These are phyloP conservation scores for Epichloe aotearoae DNA, from an alignment of 2,329 filamentous ascomycete genomes.

Conservation along the genomic window DNA sequence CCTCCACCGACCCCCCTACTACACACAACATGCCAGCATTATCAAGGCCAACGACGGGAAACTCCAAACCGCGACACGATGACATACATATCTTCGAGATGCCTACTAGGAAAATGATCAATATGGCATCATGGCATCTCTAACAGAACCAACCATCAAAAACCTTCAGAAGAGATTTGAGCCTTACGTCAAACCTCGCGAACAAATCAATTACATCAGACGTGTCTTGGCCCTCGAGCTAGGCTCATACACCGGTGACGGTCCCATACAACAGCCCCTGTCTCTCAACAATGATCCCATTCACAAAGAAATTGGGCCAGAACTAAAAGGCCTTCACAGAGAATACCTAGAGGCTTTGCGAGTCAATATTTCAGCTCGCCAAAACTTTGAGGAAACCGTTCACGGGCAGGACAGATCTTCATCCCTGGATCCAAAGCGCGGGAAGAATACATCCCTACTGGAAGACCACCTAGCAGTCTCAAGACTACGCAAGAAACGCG, in stretches of 20 bases:
- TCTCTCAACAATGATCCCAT: constrained; percentile 32
- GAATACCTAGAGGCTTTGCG: constrained; percentile 42
- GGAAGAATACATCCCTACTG: constrained; percentile 18
- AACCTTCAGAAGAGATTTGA: constrained; percentile 31
- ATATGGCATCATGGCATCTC: constrained; percentile 14
- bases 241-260: constrained; percentile 30
- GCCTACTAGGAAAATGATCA: neutral
- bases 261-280: constrained; percentile 30
- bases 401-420: constrained; percentile 7
- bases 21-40: neutral
- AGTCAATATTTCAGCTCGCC: constrained; percentile 37
- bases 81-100: neutral
- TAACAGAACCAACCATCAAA: constrained; percentile 18
- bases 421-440: constrained; percentile 3
- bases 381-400: constrained; percentile 29
- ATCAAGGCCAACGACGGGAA: neutral
- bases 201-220: constrained; percentile 43
- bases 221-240: constrained; percentile 42
- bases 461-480: constrained; percentile 38
- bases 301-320: constrained; percentile 21
- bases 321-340: constrained; percentile 34
- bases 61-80: neutral
- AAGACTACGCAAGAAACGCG: constrained; percentile 37
- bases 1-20: too few species aligned
- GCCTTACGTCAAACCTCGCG: constrained; percentile 42